A percentile compares a stretch with the other conserved stretches of the same genome.
These are phyloP conservation scores for Lasiosphaeria ovina DNA, from an alignment of 495 filamentous ascomycete species.

Conservation along the genomic window DNA sequence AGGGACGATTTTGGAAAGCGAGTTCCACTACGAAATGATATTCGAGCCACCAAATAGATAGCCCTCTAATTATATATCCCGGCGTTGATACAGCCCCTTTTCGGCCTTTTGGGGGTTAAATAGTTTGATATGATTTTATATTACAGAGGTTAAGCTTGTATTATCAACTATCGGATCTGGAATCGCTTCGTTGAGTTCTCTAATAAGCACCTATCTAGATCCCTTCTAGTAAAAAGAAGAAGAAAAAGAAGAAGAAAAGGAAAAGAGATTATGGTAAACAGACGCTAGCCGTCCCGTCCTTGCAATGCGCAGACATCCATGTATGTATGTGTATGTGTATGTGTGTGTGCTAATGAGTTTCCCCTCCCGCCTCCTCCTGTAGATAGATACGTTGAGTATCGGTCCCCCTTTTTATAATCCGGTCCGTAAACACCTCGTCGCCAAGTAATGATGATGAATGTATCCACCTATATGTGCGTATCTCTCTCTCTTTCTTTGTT, in stretches of 20 bases:
- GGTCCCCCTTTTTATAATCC: not conserved
- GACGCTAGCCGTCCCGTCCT: too few relatives aligned
- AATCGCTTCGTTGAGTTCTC: constrained; percentile 15
- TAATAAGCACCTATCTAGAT: not conserved
- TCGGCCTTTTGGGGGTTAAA: too few relatives aligned
- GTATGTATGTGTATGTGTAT: too few relatives aligned
- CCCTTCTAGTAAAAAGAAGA: not conserved
- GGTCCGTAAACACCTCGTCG: not conserved
- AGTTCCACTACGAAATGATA: too few relatives aligned
- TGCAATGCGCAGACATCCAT: too few relatives aligned
- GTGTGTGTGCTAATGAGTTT: too few relatives aligned
- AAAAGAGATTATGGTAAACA: not conserved
- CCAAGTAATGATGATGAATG: constrained; percentile 5
- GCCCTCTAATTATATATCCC: too few relatives aligned
- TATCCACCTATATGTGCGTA: not conserved
- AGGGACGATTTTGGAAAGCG: too few relatives aligned
- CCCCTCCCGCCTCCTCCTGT: too few relatives aligned
- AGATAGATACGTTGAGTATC: constrained; percentile 27
- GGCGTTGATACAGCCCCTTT: too few relatives aligned
- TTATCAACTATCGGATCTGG: not conserved
- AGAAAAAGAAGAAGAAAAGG: not conserved
- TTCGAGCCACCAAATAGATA: too few relatives aligned
- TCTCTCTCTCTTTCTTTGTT: too few relatives aligned
- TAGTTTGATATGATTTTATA: not conserved
- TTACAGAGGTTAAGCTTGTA: constrained; percentile 19